Evolutionary conservation across 805 yeast species (phyloP).

Genomic region (Candida pini): DNA sequence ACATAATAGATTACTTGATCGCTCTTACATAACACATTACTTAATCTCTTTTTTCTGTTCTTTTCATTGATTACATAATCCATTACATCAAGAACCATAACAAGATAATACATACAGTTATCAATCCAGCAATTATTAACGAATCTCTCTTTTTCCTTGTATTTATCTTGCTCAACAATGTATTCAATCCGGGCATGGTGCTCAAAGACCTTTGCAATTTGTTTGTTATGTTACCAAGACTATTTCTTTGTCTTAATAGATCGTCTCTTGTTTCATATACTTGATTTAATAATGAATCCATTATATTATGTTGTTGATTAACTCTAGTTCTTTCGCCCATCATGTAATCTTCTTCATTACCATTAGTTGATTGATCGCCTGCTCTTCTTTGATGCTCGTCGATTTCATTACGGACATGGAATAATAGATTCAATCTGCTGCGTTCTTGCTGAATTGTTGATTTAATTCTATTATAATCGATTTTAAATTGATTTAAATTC

Average conservation of each 20-base stretch:
- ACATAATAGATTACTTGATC: no score
- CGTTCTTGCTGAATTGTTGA: constrained; percentile 54
- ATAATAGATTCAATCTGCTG: constrained; percentile 65
- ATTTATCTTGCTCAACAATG: constrained; percentile 71
- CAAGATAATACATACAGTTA: constrained; percentile 66
- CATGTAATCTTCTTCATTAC: constrained; percentile 35
- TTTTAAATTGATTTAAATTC: constrained; percentile 61
- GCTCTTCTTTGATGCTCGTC: constrained; percentile 52
- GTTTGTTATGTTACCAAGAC: constrained; percentile 58
- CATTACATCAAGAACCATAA: constrained; percentile 35
- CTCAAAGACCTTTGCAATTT: constrained; percentile 56
- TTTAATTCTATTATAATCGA: constrained; percentile 52
- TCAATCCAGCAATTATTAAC: constrained; percentile 69
- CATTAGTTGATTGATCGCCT: constrained; percentile 18
- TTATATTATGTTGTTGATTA: constrained; percentile 64
- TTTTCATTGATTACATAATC: no score
- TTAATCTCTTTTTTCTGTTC: no score
- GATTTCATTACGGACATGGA: constrained; percentile 75
- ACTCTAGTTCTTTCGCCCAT: constrained; percentile 74
- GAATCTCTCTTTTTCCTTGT: constrained; percentile 87
- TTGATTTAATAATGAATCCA: constrained; percentile 75
- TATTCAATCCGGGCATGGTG: constrained; percentile 78
- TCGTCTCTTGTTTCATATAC: constrained; percentile 91
- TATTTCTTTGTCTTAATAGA: constrained; percentile 62
- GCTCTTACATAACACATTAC: no score